phyloP scores from a whole-genome alignment of 169 alveolate genomes.

The Eimeria falciformis region DNA sequence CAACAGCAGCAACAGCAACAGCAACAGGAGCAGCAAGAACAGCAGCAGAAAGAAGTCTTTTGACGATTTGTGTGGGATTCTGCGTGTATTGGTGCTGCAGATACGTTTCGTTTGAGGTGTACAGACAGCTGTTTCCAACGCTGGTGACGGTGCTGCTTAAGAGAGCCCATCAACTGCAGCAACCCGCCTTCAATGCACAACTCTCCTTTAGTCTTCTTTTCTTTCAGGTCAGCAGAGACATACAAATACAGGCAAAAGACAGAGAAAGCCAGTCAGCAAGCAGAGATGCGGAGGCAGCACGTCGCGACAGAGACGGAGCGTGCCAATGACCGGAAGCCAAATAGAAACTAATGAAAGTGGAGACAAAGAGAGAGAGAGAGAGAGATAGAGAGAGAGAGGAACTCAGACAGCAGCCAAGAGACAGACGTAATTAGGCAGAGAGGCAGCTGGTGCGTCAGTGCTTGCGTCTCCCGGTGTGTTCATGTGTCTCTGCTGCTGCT shows the following conservation, averaged over 20 bases:
- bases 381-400: neutral
- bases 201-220: slow-evolving; percentile 29
- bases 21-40: neutral
- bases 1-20: neutral
- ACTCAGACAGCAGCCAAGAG: neutral
- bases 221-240: slow-evolving; percentile 47
- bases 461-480: neutral
- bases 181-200: neutral
- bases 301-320: too few relatives aligned
- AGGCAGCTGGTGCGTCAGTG: neutral
- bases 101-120: slow-evolving; percentile 10
- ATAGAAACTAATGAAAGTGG: too few relatives aligned
- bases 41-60: neutral
- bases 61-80: neutral
- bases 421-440: neutral
- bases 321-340: too few relatives aligned
- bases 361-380: neutral
- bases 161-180: slow-evolving; percentile 68
- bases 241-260: neutral
- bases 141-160: slow-evolving; percentile 70
- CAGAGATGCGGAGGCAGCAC: neutral
- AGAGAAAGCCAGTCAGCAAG: neutral
- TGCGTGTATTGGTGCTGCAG: slow-evolving; percentile 22
- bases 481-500: neutral
- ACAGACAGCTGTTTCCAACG: slow-evolving; percentile 14